Conservation (phyloP, 2,329 filamentous ascomycete species). For the Curvularia sp. region DNA sequence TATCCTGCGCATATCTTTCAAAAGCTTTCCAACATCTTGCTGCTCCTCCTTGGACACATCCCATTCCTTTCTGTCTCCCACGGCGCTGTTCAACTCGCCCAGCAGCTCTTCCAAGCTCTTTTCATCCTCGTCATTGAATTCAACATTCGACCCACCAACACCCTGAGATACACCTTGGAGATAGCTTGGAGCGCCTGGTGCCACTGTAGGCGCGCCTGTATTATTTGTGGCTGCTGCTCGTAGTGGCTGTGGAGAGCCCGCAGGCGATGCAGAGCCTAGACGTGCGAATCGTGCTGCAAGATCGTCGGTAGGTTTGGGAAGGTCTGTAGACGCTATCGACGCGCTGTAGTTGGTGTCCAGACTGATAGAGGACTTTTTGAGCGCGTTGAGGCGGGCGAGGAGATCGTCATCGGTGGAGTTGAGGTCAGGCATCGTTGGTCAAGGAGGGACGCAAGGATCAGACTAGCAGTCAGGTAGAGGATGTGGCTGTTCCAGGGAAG, state of each 20-base stretch:
- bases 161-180: conserved; percentile 44
- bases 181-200: conserved; percentile 47
- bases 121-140: conserved; percentile 52
- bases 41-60: conserved; percentile 52
- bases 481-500: background rate
- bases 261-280: conserved; percentile 43
- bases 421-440: conserved; percentile 24
- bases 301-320: conserved; percentile 37
- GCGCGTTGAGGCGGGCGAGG: conserved; percentile 58
- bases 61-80: conserved; percentile 49
- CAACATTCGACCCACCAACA: conserved; percentile 32
- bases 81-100: conserved; percentile 48
- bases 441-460: background rate
- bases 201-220: conserved; percentile 31
- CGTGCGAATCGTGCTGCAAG: conserved; percentile 50
- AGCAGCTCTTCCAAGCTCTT: conserved; percentile 58
- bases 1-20: conserved; percentile 53
- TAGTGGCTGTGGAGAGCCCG: conserved; percentile 36
- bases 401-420: conserved; percentile 51
- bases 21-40: conserved; percentile 50
- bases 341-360: conserved; percentile 37
- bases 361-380: conserved; percentile 54
- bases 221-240: conserved; percentile 30
- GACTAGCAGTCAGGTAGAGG: background rate
- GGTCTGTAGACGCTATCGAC: conserved; percentile 23